Conservation (phyloP, 176 grass and related monocot genomes). For the Aegilops sharonensis region DNA sequence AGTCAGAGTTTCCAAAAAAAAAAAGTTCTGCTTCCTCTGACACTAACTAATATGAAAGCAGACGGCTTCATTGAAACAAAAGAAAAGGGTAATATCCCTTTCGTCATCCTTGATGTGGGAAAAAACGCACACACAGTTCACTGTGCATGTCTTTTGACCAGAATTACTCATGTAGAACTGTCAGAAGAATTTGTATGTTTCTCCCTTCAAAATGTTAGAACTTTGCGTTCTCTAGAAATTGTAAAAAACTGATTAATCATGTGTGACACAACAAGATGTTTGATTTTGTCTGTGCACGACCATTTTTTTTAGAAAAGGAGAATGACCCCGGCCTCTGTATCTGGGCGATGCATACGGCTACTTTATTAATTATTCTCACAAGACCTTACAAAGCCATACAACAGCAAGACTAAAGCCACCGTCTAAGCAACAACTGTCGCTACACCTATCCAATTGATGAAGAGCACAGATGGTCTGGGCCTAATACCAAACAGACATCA, state of each 20-base stretch:
- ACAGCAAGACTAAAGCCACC: too few relatives aligned
- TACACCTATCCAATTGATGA: too few relatives aligned
- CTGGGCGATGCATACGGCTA: too few relatives aligned
- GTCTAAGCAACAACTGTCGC: too few relatives aligned
- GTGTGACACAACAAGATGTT: neutral
- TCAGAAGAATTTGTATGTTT: neutral
- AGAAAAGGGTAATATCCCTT: conserved; percentile 39
- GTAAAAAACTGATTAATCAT: neutral
- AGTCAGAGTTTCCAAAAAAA: too few relatives aligned
- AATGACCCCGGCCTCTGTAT: too few relatives aligned
- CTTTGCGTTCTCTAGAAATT: neutral
- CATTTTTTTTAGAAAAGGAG: too few relatives aligned
- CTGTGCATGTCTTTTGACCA: neutral
- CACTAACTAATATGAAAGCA: conserved; percentile 66
- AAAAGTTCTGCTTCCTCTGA: conserved; percentile 78
- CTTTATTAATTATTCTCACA: too few relatives aligned
- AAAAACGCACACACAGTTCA: conserved; percentile 10
- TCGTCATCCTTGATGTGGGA: neutral
- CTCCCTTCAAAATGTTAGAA: neutral
- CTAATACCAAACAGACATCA: too few relatives aligned
- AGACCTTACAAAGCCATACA: too few relatives aligned
- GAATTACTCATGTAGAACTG: neutral
- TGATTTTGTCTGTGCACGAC: neutral
- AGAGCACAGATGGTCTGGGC: too few relatives aligned
- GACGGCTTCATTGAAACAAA: conserved; percentile 82